Conservation (phyloP, 2,329 filamentous ascomycete species). For the Westerdykella ornata region DNA sequence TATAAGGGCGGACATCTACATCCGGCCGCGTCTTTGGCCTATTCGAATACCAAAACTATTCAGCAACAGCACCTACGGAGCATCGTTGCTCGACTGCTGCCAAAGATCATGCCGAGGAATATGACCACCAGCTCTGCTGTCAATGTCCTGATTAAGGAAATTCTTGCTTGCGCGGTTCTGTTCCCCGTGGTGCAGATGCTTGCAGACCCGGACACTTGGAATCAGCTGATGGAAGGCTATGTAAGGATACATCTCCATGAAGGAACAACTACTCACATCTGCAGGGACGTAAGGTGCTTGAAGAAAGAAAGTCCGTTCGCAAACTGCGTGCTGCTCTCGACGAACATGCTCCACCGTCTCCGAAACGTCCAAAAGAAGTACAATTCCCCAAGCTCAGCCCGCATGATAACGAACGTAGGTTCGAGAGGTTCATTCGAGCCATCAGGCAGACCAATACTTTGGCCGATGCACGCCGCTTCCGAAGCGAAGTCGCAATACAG, state of each 20-base stretch:
- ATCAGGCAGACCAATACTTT: slow-evolving; percentile 85
- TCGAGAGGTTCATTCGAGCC: slow-evolving; percentile 86
- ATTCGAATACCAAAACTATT: slow-evolving; percentile 73
- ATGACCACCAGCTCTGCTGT: slow-evolving; percentile 77
- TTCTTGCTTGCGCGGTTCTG: slow-evolving; percentile 87
- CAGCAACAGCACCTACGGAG: slow-evolving; percentile 85
- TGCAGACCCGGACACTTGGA: slow-evolving; percentile 93
- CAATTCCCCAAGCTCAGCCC: slow-evolving; percentile 73
- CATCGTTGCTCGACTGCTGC: slow-evolving; percentile 65
- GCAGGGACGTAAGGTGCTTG: slow-evolving; percentile 72
- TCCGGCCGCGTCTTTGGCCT: slow-evolving; percentile 72
- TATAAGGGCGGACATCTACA: slow-evolving; percentile 86
- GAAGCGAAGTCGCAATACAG: slow-evolving; percentile 88
- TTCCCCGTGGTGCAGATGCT: slow-evolving; percentile 73
- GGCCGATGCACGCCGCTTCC: slow-evolving; percentile 84
- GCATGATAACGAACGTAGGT: slow-evolving; percentile 81
- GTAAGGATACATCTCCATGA: slow-evolving; percentile 31
- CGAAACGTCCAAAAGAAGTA: slow-evolving; percentile 56
- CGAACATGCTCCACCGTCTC: slow-evolving; percentile 80
- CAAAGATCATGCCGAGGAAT: slow-evolving; percentile 63
- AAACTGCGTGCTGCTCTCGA: slow-evolving; percentile 88
- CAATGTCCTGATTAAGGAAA: slow-evolving; percentile 73
- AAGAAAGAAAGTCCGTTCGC: slow-evolving; percentile 90
- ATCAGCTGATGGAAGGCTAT: slow-evolving; percentile 87
- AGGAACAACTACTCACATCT: slow-evolving; percentile 10